Base-by-base conservation (phyloP, 805 yeast genomes). In the Starmerella floricola region DNA sequence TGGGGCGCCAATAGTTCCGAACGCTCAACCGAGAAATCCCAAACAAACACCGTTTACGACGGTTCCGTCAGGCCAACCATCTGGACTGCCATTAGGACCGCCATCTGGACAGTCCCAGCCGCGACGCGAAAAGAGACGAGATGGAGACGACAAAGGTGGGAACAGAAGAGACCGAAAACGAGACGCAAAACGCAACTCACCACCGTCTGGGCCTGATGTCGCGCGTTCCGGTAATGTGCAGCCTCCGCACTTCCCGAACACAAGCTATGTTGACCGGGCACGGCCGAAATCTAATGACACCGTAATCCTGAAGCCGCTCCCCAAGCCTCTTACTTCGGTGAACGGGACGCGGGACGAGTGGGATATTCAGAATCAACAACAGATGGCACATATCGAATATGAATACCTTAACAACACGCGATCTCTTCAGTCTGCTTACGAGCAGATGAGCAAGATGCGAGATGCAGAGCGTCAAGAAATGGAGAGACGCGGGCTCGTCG, bases 401-500 rank as follows among this genome's bases (percentile, higher is more conserved):
- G 48, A 53, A 4, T 57, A 55, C 34, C 57, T 44, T 6, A 51
- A 11, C 39, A 73, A 1, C 64, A 67, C n/a, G 26, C 23, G 28
- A 2, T 93, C 85, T 56, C 63, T 73, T 15, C 85, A 83, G 45
- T 72, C 79, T 2, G 60, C 85, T 8, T 85, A 80, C 59, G 94
- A 83, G 51, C 35, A 41, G 35, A 71, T 84, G 42, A 87, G 78
- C 53, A 69, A 64, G 39, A 69, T 82, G 74, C 69, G 95, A 43
- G 86, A 79, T 15, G 59, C 57, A 6, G 97, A 87, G 61, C 67
- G 97, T 44, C 62, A 62, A 33, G 68, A 74, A 42, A 86, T 87
- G 95, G 95, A 86, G 55, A 61, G 65, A 1, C 62, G 75, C 44
- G 93, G 93, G 1, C 63, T 85, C 3, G 95, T 91, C 3, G 98